phyloP scores from a whole-genome alignment of 2,329 filamentous ascomycete species.

The Talaromyces sp. region DNA sequence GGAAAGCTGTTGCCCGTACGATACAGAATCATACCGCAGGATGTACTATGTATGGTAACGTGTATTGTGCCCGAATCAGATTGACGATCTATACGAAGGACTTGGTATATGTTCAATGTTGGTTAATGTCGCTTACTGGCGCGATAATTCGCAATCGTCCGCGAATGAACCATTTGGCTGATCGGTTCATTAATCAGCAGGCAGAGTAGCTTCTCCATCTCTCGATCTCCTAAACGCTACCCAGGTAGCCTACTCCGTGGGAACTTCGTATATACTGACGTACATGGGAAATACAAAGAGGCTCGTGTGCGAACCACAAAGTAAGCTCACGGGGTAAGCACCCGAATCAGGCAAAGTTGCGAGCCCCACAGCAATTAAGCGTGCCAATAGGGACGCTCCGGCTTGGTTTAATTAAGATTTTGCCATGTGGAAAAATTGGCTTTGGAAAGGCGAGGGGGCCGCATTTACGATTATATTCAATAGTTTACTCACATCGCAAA shows the following conservation, averaged over 20 bases:
- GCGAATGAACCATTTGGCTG: background rate
- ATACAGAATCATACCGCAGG: background rate
- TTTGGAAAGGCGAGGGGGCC: background rate
- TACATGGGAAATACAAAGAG: background rate
- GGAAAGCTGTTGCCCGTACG: constrained; percentile 1
- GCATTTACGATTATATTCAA: background rate
- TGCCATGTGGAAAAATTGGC: constrained; percentile 12
- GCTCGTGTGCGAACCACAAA: background rate
- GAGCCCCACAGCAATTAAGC: background rate
- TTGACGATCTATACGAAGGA: background rate
- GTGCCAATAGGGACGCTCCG: constrained; percentile 5
- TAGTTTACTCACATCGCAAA: background rate
- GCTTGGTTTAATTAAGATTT: background rate
- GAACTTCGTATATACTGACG: background rate
- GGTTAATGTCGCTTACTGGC: background rate
- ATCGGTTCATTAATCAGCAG: background rate
- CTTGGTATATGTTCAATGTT: background rate
- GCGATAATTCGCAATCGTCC: background rate
- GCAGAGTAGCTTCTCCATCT: background rate
- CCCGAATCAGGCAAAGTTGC: background rate
- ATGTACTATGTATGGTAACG: background rate
- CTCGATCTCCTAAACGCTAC: background rate
- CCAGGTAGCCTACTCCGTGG: background rate
- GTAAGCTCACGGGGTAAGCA: background rate
- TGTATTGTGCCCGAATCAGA: background rate